Percentiles rank a stretch among this genome's conserved stretches.
Conservation (phyloP, 139 green algal species). For the Desmodesmus armatus region DNA sequence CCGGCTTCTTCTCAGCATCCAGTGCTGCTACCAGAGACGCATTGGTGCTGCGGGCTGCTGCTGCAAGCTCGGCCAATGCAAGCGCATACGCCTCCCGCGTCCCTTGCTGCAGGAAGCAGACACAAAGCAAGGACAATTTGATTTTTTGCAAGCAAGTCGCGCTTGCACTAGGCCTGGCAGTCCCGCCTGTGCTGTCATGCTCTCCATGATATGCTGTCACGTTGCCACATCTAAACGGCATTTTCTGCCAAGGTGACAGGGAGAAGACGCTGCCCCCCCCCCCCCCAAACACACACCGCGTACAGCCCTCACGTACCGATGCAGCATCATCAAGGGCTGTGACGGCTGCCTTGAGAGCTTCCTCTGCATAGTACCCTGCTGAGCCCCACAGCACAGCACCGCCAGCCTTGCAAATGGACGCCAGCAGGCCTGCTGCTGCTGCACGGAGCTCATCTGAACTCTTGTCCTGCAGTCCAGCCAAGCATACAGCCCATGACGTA, state of each 20-base stretch:
- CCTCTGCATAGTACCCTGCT: conserved; percentile 64
- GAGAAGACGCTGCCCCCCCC: too few species aligned
- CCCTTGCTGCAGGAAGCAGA: conserved; percentile 39
- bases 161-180: too few species aligned
- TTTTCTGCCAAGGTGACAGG: background rate
- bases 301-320: conserved; percentile 17
- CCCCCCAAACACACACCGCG: too few species aligned
- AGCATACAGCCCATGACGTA: too few species aligned
- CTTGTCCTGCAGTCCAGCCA: conserved; percentile 42
- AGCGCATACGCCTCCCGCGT: conserved; percentile 64
- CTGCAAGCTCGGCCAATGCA: conserved; percentile 74
- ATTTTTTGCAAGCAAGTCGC: too few species aligned
- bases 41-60: conserved; percentile 32
- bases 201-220: background rate
- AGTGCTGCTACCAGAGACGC: conserved; percentile 43
- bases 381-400: conserved; percentile 72
- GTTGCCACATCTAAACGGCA: background rate
- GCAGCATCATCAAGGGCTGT: conserved; percentile 53
- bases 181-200: too few species aligned
- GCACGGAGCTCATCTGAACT: conserved; percentile 22
- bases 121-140: too few species aligned
- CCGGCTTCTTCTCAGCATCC: conserved; percentile 63
- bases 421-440: conserved; percentile 44
- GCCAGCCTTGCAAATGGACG: conserved; percentile 63
- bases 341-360: conserved; percentile 59